Percentiles rank a stretch among this genome's conserved stretches.
Conservation (phyloP, 2,329 filamentous ascomycete genomes). For the Apiospora hydei region DNA sequence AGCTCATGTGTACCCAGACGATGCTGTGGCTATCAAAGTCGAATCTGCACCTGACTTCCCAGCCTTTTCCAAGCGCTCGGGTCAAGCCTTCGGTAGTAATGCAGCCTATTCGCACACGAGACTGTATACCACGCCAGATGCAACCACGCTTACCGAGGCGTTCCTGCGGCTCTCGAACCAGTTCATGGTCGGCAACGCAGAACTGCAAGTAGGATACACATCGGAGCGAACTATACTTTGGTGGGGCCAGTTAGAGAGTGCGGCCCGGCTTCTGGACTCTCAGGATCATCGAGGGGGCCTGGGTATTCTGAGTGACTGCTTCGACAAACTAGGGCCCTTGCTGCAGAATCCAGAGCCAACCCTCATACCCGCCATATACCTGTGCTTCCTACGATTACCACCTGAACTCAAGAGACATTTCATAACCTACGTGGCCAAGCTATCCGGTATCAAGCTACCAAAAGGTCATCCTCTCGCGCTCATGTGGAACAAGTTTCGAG, state of each 20-base stretch:
- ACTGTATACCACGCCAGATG: background rate
- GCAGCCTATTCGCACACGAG: background rate
- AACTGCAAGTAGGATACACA: background rate
- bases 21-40: background rate
- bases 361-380: slow-evolving; percentile 9
- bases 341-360: slow-evolving; percentile 14
- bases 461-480: slow-evolving; percentile 11
- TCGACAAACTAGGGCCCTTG: slow-evolving; percentile 2
- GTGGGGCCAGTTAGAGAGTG: slow-evolving; percentile 11
- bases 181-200: slow-evolving; percentile 3
- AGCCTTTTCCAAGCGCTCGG: background rate
- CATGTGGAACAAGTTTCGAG: slow-evolving; percentile 16
- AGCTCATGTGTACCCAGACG: background rate
- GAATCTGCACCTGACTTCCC: background rate
- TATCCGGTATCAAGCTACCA: slow-evolving; percentile 16
- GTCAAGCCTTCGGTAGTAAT: background rate
- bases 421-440: background rate
- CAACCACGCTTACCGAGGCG: background rate
- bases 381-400: background rate
- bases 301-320: background rate
- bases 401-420: slow-evolving; percentile 11
- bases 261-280: slow-evolving; percentile 18
- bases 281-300: slow-evolving; percentile 5
- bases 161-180: slow-evolving; percentile 9
- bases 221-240: background rate